Percentiles rank a stretch among this genome's conserved stretches.
These are phyloP conservation scores for Penicillium expansum DNA, from an alignment of 2,329 filamentous ascomycete genomes.

Conservation along the genomic window DNA sequence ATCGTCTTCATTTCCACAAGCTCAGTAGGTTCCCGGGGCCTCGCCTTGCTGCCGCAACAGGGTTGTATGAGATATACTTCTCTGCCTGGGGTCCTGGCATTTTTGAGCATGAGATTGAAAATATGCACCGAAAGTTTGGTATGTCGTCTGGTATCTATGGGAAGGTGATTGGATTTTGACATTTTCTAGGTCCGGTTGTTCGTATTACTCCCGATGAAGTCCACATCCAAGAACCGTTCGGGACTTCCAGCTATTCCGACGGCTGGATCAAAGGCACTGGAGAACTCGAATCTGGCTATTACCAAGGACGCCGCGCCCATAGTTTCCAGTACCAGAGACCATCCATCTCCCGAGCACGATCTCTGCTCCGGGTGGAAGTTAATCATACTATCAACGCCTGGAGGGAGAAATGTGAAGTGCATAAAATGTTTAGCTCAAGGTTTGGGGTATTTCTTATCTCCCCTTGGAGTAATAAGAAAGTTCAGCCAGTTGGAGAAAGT, in stretches of 20 bases:
- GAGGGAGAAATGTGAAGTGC: slow-evolving; percentile 15
- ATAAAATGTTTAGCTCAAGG: slow-evolving; percentile 9
- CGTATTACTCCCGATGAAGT: slow-evolving; percentile 25
- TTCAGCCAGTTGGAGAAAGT: slow-evolving; percentile 1
- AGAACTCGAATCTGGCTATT: background rate
- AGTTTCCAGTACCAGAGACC: slow-evolving; percentile 14
- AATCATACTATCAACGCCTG: slow-evolving; percentile 15
- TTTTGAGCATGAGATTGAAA: slow-evolving; percentile 20
- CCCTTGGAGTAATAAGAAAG: background rate
- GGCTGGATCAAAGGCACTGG: slow-evolving; percentile 20
- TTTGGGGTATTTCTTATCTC: background rate
- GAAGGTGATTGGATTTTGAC: background rate
- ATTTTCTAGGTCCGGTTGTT: slow-evolving; percentile 18
- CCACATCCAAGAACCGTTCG: slow-evolving; percentile 19
- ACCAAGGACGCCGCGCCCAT: background rate
- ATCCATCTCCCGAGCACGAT: slow-evolving; percentile 16
- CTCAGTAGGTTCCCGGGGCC: slow-evolving; percentile 23
- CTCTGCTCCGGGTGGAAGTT: slow-evolving; percentile 17
- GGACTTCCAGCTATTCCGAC: slow-evolving; percentile 9
- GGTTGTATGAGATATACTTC: slow-evolving; percentile 24
- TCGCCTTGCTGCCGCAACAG: slow-evolving; percentile 19
- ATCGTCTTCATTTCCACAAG: slow-evolving; percentile 24
- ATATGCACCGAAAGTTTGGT: slow-evolving; percentile 23
- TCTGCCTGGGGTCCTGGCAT: slow-evolving; percentile 13
- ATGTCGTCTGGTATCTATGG: background rate